Percentiles rank a stretch among this genome's conserved stretches.
Conservation (phyloP, 768 basidiomycete species). For the Rickenella mellea region DNA sequence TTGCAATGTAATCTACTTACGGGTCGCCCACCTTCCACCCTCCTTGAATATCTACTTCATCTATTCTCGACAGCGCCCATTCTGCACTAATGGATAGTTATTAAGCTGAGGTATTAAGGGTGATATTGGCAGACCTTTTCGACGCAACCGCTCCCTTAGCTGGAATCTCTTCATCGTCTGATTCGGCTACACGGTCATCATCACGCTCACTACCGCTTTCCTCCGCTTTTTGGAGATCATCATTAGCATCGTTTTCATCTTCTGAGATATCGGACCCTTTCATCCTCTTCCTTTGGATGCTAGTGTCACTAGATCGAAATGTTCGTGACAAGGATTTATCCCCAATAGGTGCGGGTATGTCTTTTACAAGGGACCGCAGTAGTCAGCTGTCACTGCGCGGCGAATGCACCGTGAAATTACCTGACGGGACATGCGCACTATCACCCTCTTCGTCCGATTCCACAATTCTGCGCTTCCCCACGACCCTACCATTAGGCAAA, state of each 20-base stretch:
- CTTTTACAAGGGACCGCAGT: constrained; percentile 15
- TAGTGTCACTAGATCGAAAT: no score
- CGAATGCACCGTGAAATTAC: no score
- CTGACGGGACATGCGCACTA: no score
- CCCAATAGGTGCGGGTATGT: no score
- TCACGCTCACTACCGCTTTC: constrained; percentile 13
- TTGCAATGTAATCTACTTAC: constrained; percentile 36
- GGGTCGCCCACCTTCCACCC: constrained; percentile 81
- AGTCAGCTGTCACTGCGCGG: constrained; percentile 3
- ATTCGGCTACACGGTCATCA: constrained; percentile 43
- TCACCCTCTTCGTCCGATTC: constrained; percentile 28
- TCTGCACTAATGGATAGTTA: constrained; percentile 41
- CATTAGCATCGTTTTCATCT: constrained; percentile 18
- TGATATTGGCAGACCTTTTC: constrained; percentile 43
- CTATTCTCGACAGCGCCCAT: constrained; percentile 46
- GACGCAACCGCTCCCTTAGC: constrained; percentile 46
- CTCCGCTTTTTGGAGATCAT: no score
- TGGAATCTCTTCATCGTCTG: constrained; percentile 37
- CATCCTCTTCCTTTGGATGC: no score
- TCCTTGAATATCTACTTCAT: constrained; percentile 68
- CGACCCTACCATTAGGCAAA: background rate
- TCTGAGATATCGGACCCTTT: constrained; percentile 38
- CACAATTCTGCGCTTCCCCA: constrained; percentile 24
- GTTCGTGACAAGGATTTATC: no score
- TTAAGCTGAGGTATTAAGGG: background rate